Evolutionary conservation across 768 basidiomycete species (phyloP), one percentile per base, ranked within the genome.

Genomic region (Lactifluus subvellereus): DNA sequence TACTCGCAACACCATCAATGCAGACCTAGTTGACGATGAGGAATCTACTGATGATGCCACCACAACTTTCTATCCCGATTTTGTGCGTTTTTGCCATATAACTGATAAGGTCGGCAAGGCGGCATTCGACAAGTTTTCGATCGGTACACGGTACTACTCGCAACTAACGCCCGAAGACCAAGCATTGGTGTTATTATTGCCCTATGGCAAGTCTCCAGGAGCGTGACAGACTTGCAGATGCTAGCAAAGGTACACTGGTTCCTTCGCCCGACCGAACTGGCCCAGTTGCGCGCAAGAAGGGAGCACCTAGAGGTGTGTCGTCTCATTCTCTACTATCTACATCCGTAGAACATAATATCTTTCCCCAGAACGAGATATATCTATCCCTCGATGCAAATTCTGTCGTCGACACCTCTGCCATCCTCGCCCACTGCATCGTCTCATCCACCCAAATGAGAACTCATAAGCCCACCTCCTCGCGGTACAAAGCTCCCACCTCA

Each of bases 111-210:
- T 4, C 40, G 40, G 50, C 18, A 56, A 53, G n/a, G 33, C 11
- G 45, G 10, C 22, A 27, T 10, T 13, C 64, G 75, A 77, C 51
- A 68, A 68, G 13, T 91, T 81, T 68, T 71, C 27, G 2, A 72
- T 88, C 6, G 90, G 89, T 1, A 91, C 70, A 84, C 86, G 0
- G 82, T 91, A 2, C 77, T 85, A 40, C 77, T 91, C 20, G 75
- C 82, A 49, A 79, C 80, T 2, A 69, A 71, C 6, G 68, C 78
- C 4, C 77, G 71, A 38, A 76, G 76, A 11, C 82, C 84, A 0
- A 89, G 88, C 65, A 75, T 90, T 55, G 90, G 82, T 4, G 84
- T 90, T 47, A 84, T 92, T 52, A 75, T 82, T 18, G 77, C 86
- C 0, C 82, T 92, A 77, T 91, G 88, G 86, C 82, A 87, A 59